phyloP scores from a whole-genome alignment of 805 yeast species.

The Candida golubevii region DNA sequence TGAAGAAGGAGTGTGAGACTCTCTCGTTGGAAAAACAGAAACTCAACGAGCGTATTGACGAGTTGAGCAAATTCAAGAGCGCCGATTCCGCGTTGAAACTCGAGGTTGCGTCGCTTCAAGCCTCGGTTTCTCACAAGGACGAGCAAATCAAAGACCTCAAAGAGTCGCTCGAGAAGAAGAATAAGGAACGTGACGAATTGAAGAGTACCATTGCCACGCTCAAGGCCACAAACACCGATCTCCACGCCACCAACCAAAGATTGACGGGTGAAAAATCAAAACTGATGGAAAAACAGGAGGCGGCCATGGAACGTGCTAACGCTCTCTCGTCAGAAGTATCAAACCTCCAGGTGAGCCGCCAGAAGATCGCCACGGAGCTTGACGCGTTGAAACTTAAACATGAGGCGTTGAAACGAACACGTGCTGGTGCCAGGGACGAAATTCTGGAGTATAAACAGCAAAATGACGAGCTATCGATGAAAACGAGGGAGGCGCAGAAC shows the following conservation, averaged over 20 bases:
- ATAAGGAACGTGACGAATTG: conserved; percentile 36
- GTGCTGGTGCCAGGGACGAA: conserved; percentile 38
- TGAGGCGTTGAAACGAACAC: conserved; percentile 31
- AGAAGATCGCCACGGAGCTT: conserved; percentile 33
- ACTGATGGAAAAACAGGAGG: conserved; percentile 41
- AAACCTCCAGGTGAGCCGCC: conserved; percentile 42
- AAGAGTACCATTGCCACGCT: conserved; percentile 37
- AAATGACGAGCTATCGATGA: conserved; percentile 66
- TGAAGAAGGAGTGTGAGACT: conserved; percentile 22
- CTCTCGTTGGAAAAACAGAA: conserved; percentile 32
- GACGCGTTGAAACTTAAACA: conserved; percentile 37
- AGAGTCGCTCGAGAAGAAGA: conserved; percentile 25
- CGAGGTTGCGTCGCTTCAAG: conserved; percentile 44
- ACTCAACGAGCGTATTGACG: conserved; percentile 29
- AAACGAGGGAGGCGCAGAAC: conserved; percentile 58
- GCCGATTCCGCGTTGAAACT: conserved; percentile 44
- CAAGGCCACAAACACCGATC: conserved; percentile 38
- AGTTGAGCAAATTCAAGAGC: conserved; percentile 27
- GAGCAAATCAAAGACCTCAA: conserved; percentile 36
- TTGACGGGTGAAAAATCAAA: conserved; percentile 37
- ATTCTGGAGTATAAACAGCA: conserved; percentile 50
- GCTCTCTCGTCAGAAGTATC: conserved; percentile 33
- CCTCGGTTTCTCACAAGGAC: conserved; percentile 45
- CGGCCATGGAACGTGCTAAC: conserved; percentile 25
- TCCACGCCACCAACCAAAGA: conserved; percentile 31